phyloP scores from a whole-genome alignment of 495 filamentous ascomycete genomes.

The Bathelium albidoporum region DNA sequence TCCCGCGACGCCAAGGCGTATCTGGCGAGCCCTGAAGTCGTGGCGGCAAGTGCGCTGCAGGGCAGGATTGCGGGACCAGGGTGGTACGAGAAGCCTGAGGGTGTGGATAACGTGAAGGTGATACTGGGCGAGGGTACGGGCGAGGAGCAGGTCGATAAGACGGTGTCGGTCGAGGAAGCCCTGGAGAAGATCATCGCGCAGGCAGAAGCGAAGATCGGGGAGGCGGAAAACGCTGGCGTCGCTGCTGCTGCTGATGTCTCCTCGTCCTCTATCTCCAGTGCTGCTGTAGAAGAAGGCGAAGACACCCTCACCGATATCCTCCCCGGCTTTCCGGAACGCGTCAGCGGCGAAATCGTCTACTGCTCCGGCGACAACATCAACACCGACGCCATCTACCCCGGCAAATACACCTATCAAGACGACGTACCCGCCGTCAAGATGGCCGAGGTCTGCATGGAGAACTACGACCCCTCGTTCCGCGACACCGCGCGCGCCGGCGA shows the following conservation, averaged over 20 bases:
- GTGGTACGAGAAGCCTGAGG: constrained; percentile 62
- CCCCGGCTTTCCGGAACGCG: constrained; percentile 56
- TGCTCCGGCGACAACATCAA: constrained; percentile 66
- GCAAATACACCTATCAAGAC: constrained; percentile 86
- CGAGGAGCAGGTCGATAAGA: constrained; percentile 47
- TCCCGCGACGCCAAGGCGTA: constrained; percentile 74
- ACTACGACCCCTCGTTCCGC: constrained; percentile 70
- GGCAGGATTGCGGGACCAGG: constrained; percentile 74
- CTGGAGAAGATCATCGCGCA: constrained; percentile 59
- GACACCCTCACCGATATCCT: constrained; percentile 47
- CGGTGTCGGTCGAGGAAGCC: constrained; percentile 53
- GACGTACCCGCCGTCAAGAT: constrained; percentile 63
- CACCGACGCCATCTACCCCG: constrained; percentile 80
- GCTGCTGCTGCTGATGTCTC: neutral
- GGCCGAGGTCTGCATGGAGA: constrained; percentile 84
- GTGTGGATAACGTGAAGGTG: constrained; percentile 46
- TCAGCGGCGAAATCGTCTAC: constrained; percentile 60
- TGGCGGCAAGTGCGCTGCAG: constrained; percentile 74
- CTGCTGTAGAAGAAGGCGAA: neutral
- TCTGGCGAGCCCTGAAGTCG: constrained; percentile 81
- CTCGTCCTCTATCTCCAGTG: constrained; percentile 5
- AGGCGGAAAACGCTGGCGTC: constrained; percentile 11
- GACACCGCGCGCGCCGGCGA: constrained; percentile 52
- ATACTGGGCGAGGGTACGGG: constrained; percentile 63
- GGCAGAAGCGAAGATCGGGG: constrained; percentile 49